Evolutionary conservation across 139 green algal genomes (phyloP), one percentile per base, ranked within the genome.

Genomic region (Picocystis salinarum): DNA sequence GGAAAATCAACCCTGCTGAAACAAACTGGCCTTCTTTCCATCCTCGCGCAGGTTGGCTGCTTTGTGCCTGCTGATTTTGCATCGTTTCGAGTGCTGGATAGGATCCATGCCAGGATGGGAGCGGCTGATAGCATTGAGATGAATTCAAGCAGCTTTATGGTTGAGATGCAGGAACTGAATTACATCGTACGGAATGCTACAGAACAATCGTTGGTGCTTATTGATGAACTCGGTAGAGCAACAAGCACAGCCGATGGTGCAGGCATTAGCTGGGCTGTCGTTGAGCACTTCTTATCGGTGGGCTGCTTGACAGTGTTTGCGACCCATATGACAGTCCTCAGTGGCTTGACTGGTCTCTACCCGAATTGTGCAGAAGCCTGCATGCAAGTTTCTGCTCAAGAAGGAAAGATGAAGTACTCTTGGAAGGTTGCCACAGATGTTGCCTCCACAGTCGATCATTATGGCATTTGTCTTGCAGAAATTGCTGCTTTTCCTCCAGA

Each of bases 1-100:
- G 78, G 78, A 41, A 90, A 90, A 52, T 65, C 46, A 47, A 90
- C 74, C 1, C 83, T 78, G 62, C 53, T 89, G n/a, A 66, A 70
- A 25, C 68, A 83, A 59, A 65, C 59, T 46, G 26, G 56, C 39
- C 3, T 46, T 25, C 54, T 61, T 15, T 39, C 34, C 23, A 58
- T 91, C 28, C 66, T 85, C 62, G 78, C 74, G 3, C 76, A 86
- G 56, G 57, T 69, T 6, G 80, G 80, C 41, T 67, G 57, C 37
- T 75, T 69, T 36, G 76, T 91, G 27, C 76, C 80, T 11, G 76
- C 76, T 5, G 27, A 42, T 9, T 65, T 70, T 64, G 59, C 24
- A 6, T 55, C 54, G 2, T 27, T 84, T 18, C 55, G 23, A 41
- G 40, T 59, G 9, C 56, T 78, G 28, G 56, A 74, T 26, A 48